A percentile compares a stretch with the other conserved stretches of the same genome.
Evolutionary conservation across 805 yeast genomes (phyloP).

Genomic region (Pichia kluyveri): DNA sequence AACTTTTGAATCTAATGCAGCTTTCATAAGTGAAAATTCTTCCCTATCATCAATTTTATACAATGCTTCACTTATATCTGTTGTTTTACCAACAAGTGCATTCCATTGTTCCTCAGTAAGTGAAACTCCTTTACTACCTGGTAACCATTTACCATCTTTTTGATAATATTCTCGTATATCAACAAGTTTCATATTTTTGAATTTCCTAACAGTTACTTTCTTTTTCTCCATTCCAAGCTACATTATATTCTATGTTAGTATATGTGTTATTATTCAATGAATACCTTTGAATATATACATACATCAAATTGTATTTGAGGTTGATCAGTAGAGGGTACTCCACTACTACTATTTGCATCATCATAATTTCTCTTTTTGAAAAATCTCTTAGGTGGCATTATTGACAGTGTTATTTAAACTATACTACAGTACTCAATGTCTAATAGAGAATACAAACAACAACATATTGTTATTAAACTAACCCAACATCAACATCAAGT

Average conservation of each 20-base stretch:
- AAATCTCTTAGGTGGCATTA: conserved; percentile 6
- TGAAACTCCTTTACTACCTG: conserved; percentile 74
- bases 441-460: no score
- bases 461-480: no score
- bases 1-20: background rate
- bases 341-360: background rate
- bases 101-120: conserved; percentile 50
- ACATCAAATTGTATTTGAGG: conserved; percentile 10
- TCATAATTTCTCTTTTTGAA: conserved; percentile 2
- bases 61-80: conserved; percentile 44
- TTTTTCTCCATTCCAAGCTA: conserved; percentile 39
- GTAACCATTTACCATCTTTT: conserved; percentile 47
- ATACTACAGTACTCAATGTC: no score
- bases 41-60: conserved; percentile 23
- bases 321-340: background rate
- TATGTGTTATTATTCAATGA: background rate
- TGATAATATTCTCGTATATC: conserved; percentile 84
- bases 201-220: conserved; percentile 63
- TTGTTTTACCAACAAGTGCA: conserved; percentile 34
- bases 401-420: no score
- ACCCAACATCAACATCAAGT: no score
- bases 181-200: conserved; percentile 55
- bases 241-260: background rate
- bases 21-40: conserved; percentile 14
- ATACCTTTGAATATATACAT: background rate